phyloP scores from a whole-genome alignment of 2,329 filamentous ascomycete genomes.

The Mariannaea sp. region DNA sequence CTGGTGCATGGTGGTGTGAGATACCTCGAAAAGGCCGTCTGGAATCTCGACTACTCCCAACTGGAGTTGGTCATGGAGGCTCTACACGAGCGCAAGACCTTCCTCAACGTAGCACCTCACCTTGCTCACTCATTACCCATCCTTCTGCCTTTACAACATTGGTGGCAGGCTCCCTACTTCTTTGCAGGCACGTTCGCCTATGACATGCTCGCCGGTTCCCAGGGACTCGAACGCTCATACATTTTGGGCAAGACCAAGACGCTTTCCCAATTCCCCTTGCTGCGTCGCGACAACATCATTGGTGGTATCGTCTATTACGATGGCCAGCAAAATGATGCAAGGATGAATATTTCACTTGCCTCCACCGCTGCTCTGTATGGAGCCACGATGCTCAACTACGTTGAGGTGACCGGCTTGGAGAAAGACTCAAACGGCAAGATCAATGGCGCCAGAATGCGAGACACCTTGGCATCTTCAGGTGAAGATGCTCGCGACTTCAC shows the following conservation, averaged over 20 bases:
- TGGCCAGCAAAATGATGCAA: conserved; percentile 84
- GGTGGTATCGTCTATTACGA: conserved; percentile 87
- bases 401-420: conserved; percentile 75
- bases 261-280: conserved; percentile 76
- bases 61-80: conserved; percentile 81
- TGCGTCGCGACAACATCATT: conserved; percentile 73
- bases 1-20: conserved; percentile 84
- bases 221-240: conserved; percentile 84
- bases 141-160: conserved; percentile 80
- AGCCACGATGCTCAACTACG: conserved; percentile 78
- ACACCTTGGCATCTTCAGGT: conserved; percentile 66
- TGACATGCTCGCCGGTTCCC: conserved; percentile 78
- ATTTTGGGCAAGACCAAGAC: conserved; percentile 79
- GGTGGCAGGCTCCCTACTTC: conserved; percentile 82
- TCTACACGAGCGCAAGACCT: conserved; percentile 80
- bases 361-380: conserved; percentile 82
- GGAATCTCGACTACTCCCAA: conserved; percentile 84
- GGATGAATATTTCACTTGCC: conserved; percentile 84
- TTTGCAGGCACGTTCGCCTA: conserved; percentile 76
- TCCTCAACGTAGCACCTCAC: conserved; percentile 81
- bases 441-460: conserved; percentile 62
- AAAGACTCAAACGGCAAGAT: conserved; percentile 74
- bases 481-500: conserved; percentile 65
- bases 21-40: conserved; percentile 85
- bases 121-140: conserved; percentile 81